Base-by-base conservation (phyloP, 2,329 filamentous ascomycete species). In the Aspergillus hortae region DNA sequence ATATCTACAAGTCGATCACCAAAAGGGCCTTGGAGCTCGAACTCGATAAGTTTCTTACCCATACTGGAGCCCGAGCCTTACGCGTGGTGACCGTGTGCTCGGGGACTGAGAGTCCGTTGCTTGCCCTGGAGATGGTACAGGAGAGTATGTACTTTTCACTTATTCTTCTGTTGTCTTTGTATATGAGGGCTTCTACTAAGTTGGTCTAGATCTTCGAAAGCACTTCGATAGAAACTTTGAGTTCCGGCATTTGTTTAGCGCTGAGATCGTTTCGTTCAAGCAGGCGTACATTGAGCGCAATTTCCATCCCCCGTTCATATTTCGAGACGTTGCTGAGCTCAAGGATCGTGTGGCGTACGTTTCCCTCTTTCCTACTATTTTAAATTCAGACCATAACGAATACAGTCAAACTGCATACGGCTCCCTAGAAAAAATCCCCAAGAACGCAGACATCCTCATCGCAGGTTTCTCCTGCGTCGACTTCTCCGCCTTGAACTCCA, bases 401-500 rank as follows among this genome's bases (percentile, higher is more conserved):
- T 48, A 48, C 57, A 85, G 82, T 1, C 84, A 80, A 17, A 91
- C 87, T 1, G 86, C 85, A 1, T 86, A 86, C 62, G 88, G 88
- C 4, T 78, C 80, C 6, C 70, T 77, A 45, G 75, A 75, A 4
- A 48, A 67, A 1, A 80, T 90, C 1, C 87, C 87, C 0, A 67
- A 67, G 0, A 63, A 79, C 10, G 68, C 84, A 1, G 85, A 92
- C 56, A 64, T 92, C 0, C 71, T 92, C 1, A 74, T 92, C 42
- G 86, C 86, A 6, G 89, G 89, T 0, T 89, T 86, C 40, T 85
- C 87, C 0, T 94, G 89, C 58, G 86, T 89, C 2, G 88, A 92
- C 60, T 89, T 87, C 57, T 92, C 88, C 0, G 63, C 57, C 0
- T 67, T 91, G 30, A 92, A 91, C 65, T 80, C 73, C 46, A 67